Evolutionary conservation across 192 early-diverging fungal species (phyloP).

Genomic region (Coemansia sp.): DNA sequence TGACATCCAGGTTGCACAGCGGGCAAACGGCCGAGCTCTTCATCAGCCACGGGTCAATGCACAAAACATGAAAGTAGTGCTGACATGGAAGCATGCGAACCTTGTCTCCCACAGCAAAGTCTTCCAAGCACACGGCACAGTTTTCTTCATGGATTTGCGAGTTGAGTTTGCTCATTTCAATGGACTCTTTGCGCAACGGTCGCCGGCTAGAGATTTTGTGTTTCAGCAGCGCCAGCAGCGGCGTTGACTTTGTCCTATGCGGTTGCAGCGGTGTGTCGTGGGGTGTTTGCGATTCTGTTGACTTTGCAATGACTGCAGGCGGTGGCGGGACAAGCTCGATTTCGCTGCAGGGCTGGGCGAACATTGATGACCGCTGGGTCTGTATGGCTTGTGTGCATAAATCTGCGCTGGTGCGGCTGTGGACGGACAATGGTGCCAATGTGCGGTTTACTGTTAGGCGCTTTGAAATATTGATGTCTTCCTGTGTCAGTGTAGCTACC

Average conservation of each 20-base stretch:
- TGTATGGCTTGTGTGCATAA: background rate
- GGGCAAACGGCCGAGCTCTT: slow-evolving; percentile 38
- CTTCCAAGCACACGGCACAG: slow-evolving; percentile 49
- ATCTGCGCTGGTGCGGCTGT: background rate
- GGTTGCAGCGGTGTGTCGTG: background rate
- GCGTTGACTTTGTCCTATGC: slow-evolving; percentile 9
- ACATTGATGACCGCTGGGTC: background rate
- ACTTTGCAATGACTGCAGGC: background rate
- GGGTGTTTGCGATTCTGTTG: background rate
- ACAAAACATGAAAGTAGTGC: slow-evolving; percentile 44
- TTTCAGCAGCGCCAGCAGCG: background rate
- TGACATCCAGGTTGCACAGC: slow-evolving; percentile 48
- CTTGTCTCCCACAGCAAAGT: slow-evolving; percentile 32
- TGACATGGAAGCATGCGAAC: slow-evolving; percentile 47
- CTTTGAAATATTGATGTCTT: slow-evolving; percentile 32
- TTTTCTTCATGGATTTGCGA: slow-evolving; percentile 37
- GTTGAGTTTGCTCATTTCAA: background rate
- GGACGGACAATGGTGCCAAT: background rate
- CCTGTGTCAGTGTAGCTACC: slow-evolving; percentile 19
- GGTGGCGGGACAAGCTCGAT: background rate
- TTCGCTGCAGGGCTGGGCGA: background rate
- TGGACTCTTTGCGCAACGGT: background rate
- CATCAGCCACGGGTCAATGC: slow-evolving; percentile 49
- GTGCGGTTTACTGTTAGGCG: slow-evolving; percentile 14
- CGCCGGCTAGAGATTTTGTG: background rate